Evolutionary conservation across 371 early-diverging fungal species (phyloP), one percentile per base, ranked within the genome.

Genomic region (Mortierella sp.): DNA sequence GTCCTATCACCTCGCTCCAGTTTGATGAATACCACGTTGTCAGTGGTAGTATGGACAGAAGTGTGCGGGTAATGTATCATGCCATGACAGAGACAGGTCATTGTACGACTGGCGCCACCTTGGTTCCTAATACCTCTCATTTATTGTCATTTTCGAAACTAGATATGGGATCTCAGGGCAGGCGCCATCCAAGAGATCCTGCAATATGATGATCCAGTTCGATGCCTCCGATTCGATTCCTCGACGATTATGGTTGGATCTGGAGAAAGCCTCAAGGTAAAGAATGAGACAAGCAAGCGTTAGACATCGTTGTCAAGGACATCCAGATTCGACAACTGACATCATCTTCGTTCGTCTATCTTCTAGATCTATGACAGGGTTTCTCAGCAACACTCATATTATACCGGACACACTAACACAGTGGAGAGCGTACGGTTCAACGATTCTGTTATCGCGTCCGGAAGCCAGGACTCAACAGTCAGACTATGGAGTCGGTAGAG

Each of bases 161-260:
- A 89, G 83, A 87, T 94, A 56, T 95, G 95, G 95, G 96, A 96
- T 80, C 72, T 96, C 34, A 86, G 96, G 22, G 88, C 87, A 13
- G 91, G 90, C 8, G 83, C 84, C 13, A 83, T 88, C 16, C 82
- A 89, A 51, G 91, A 92, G 54, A 85, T 82, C 41, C 53, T 91
- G 13, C 71, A 72, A 16, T 90, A 85, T 48, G 81, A 81, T 7
- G 59, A 83, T 28, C 79, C 85, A 21, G 85, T 93, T 4, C 81
- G 84, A 22, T 80, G 81, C 25, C 79, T 92, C 37, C 88, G 87
- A 54, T 89, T 92, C 63, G 84, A 86, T 67, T 51, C 82, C 5
- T 63, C 70, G 8, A 86, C 82, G 54, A 86, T 90, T 41, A 78
- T 84, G 37, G 79, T 86, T 45, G 73, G 83, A 39, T 84, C 83